These are phyloP conservation scores for Oidium heveae DNA, from an alignment of 2,329 filamentous ascomycete genomes.

Conservation along the genomic window DNA sequence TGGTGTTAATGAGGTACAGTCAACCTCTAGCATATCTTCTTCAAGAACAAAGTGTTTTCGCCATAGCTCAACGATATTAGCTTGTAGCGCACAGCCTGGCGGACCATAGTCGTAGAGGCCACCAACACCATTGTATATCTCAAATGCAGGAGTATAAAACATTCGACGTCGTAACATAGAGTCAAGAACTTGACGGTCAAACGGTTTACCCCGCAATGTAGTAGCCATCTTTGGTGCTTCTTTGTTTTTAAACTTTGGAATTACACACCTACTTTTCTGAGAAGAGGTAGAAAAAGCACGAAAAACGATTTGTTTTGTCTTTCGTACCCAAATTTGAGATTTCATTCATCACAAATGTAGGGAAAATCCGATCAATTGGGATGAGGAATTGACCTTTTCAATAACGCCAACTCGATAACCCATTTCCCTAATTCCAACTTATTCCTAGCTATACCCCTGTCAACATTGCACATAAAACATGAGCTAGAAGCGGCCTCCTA, in stretches of 20 bases:
- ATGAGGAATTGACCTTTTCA: too few relatives aligned
- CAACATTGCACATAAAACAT: too few relatives aligned
- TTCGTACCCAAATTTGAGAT: not conserved
- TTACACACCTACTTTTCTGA: slow-evolving; percentile 14
- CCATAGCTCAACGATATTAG: slow-evolving; percentile 47
- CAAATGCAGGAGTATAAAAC: slow-evolving; percentile 90
- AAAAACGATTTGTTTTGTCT: not conserved
- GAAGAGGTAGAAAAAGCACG: slow-evolving; percentile 18
- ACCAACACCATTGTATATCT: slow-evolving; percentile 75
- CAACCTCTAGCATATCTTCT: slow-evolving; percentile 51
- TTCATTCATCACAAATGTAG: not conserved
- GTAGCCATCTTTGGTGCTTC: slow-evolving; percentile 32
- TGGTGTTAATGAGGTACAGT: slow-evolving; percentile 79
- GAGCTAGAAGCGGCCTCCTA: too few relatives aligned
- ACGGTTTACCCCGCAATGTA: slow-evolving; percentile 69
- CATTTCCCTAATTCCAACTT: too few relatives aligned
- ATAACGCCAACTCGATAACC: too few relatives aligned
- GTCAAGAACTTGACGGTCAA: slow-evolving; percentile 63
- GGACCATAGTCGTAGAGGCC: slow-evolving; percentile 52
- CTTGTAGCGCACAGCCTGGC: slow-evolving; percentile 42
- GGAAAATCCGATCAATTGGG: too few relatives aligned
- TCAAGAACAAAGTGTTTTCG: slow-evolving; percentile 49
- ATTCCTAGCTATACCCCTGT: too few relatives aligned
- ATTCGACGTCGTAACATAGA: slow-evolving; percentile 65
- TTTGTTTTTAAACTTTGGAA: slow-evolving; percentile 13